Percentiles rank a stretch among this genome's conserved stretches.
phyloP scores from a whole-genome alignment of 306 rosid genomes.

The Trichosanthes cucumerina region DNA sequence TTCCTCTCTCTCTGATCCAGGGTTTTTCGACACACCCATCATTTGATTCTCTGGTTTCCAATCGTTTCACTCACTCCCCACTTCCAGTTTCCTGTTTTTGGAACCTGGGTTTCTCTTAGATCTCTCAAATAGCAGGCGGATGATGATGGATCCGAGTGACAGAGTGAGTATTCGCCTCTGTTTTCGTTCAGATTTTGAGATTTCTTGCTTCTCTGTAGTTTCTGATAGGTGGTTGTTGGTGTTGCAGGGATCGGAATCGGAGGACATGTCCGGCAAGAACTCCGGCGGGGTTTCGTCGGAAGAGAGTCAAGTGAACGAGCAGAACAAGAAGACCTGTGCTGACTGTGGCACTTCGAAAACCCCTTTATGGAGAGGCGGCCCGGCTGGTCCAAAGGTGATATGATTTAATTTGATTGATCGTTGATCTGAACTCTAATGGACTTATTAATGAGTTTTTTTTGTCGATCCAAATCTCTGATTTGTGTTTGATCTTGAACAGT shows the following conservation, averaged over 20 bases:
- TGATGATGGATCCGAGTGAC: conserved; percentile 57
- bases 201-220: neutral
- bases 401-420: too few species aligned
- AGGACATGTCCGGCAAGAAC: conserved; percentile 34
- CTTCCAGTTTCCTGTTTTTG: neutral
- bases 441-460: neutral
- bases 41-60: neutral
- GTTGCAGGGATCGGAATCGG: conserved; percentile 71
- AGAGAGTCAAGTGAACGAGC: conserved; percentile 31
- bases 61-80: conserved; percentile 6
- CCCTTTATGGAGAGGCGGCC: conserved; percentile 97
- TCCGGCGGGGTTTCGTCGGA: conserved; percentile 38
- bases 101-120: conserved; percentile 28
- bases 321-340: conserved; percentile 66
- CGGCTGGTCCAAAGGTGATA: conserved; percentile 90
- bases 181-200: neutral
- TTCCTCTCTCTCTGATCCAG: neutral
- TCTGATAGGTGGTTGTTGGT: conserved; percentile 23
- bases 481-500: conserved; percentile 30
- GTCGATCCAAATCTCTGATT: conserved; percentile 1
- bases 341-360: conserved; percentile 92
- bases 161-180: conserved; percentile 31
- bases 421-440: neutral
- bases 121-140: conserved; percentile 16
- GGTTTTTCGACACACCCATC: neutral